phyloP scores from a whole-genome alignment of 1,139 yeast genomes.

The Debaryomyces fabryi region DNA sequence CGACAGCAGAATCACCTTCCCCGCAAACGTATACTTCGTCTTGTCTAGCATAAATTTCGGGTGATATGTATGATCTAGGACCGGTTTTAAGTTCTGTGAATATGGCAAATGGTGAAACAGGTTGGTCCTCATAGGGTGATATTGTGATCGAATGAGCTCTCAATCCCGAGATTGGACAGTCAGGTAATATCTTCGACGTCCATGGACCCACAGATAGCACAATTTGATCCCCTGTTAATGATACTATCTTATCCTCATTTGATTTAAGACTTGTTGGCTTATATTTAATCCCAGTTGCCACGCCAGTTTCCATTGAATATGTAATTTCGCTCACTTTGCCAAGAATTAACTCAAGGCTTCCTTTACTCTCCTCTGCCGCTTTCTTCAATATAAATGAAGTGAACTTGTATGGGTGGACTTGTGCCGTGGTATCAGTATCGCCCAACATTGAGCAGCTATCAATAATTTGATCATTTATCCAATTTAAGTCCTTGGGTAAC shows the following conservation, averaged over 20 bases:
- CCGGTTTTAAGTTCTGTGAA: slow-evolving; percentile 85
- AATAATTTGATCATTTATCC: slow-evolving; percentile 74
- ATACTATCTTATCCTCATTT: slow-evolving; percentile 31
- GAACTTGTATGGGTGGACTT: slow-evolving; percentile 93
- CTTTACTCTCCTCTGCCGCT: slow-evolving; percentile 69
- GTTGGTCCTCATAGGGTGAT: slow-evolving; percentile 68
- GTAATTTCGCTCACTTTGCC: slow-evolving; percentile 79
- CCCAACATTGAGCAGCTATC: slow-evolving; percentile 82
- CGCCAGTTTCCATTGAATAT: slow-evolving; percentile 62
- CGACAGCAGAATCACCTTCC: slow-evolving; percentile 90
- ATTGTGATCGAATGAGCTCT: slow-evolving; percentile 95
- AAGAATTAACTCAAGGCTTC: slow-evolving; percentile 78
- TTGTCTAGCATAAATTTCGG: slow-evolving; percentile 92
- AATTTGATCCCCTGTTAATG: slow-evolving; percentile 68
- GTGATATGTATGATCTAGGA: slow-evolving; percentile 70
- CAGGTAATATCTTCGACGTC: slow-evolving; percentile 88
- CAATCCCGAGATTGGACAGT: slow-evolving; percentile 89
- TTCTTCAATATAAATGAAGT: slow-evolving; percentile 78
- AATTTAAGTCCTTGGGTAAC: slow-evolving; percentile 75
- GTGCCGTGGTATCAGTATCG: slow-evolving; percentile 88
- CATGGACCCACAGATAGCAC: slow-evolving; percentile 94
- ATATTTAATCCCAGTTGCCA: slow-evolving; percentile 67
- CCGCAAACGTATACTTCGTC: slow-evolving; percentile 98
- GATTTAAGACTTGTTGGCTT: slow-evolving; percentile 58
- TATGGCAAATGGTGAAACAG: slow-evolving; percentile 88